Evolutionary conservation across 1,139 yeast species (phyloP), one percentile per base, ranked within the genome.

Genomic region (Candida tropicalis): DNA sequence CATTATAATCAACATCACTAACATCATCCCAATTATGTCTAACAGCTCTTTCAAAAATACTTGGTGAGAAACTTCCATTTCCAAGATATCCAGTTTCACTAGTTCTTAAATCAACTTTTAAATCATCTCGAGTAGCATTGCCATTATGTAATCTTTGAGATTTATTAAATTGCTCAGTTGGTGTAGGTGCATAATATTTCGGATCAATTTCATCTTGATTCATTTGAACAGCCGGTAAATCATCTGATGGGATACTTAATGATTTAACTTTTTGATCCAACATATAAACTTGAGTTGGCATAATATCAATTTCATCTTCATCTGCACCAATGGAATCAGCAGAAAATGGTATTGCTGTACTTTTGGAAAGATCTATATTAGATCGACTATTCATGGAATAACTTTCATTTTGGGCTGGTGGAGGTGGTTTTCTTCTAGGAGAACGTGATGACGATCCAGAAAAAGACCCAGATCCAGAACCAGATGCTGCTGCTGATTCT

Each of bases 111-210:
- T 65, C 69, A 8, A 62, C 43, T 20, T 48, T 45, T 17, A 67
- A 50, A 38, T 62, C 67, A 4, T 55, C 50, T 13, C 49, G 46
- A 3, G 55, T 54, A 10, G 51, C 51, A 3, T 47, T 52, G 1
- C 65, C 65, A 36, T 52, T 53, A 41, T 58, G 59, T 18, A 65
- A 52, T 23, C 64, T 50, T 39, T 58, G 50, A 10, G 51, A 49
- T 34, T 53, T 46, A 31, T 59, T 59, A 18, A 67, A 55, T 45
- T 71, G 75, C 48, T 70, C 76, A 20, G 64, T 60, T 2, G 80
- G 81, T 0, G 75, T 65, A 3, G 80, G 80, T 2, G 80, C 79
- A 50, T 70, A 68, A 50, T 60, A 71, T 45, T 60, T 60, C 1
- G 79, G 77, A 48, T 73, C 74, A 4, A 74, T 68, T 44, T 73